Evolutionary conservation across 1,139 yeast genomes (phyloP).

Genomic region (Saccharomyces hybrid): DNA sequence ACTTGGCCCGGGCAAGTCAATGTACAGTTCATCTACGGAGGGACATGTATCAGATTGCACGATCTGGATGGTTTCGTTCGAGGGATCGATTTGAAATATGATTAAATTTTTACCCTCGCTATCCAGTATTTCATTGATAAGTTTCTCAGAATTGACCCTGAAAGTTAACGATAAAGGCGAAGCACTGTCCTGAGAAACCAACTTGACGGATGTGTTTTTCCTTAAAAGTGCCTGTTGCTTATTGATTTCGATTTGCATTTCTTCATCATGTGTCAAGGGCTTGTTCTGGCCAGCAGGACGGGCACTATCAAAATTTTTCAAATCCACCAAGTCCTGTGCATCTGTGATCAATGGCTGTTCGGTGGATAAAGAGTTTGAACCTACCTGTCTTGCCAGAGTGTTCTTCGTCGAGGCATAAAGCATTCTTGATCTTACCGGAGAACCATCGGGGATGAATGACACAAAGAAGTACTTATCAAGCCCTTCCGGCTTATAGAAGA

Average conservation of each 20-base stretch:
- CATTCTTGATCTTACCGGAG: constrained; percentile 83
- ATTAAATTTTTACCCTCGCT: constrained; percentile 21
- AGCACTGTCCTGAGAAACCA: constrained; percentile 28
- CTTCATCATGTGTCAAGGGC: constrained; percentile 60
- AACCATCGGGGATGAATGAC: constrained; percentile 79
- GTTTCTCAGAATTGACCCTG: constrained; percentile 24
- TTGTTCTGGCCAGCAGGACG: constrained; percentile 14
- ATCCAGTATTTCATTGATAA: constrained; percentile 11
- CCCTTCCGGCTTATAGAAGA: constrained; percentile 41
- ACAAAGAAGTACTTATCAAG: constrained; percentile 46
- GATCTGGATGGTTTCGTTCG: constrained; percentile 34
- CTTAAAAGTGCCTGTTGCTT: constrained; percentile 22
- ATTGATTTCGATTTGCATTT: constrained; percentile 23
- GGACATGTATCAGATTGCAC: constrained; percentile 16
- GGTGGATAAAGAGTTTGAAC: constrained; percentile 50
- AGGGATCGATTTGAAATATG: constrained; percentile 34
- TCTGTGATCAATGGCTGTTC: constrained; percentile 51
- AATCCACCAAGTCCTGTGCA: constrained; percentile 46
- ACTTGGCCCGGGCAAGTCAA: constrained; percentile 42
- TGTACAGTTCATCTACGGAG: constrained; percentile 27
- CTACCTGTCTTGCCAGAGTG: constrained; percentile 64
- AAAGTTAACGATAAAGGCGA: constrained; percentile 25
- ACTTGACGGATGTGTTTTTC: constrained; percentile 14
- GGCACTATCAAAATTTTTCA: constrained; percentile 17
- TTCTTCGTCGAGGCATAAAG: constrained; percentile 86